Conservation (phyloP, 2,329 filamentous ascomycete genomes). For the Tolypocladium ovalisporum region DNA sequence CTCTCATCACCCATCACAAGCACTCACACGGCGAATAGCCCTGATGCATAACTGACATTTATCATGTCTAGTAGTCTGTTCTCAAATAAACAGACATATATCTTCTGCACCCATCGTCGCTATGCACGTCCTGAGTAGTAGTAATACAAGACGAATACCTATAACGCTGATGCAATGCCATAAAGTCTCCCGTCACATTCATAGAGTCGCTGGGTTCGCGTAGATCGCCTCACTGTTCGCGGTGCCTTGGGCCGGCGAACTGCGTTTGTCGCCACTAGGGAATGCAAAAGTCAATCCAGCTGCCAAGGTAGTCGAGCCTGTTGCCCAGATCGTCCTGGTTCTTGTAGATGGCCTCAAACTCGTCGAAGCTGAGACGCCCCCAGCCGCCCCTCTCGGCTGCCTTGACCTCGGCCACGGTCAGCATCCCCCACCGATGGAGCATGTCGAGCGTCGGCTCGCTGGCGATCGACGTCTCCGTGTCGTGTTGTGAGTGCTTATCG, state of each 20-base stretch:
- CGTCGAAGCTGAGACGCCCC: conserved; percentile 64
- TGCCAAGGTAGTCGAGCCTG: conserved; percentile 69
- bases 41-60: no score
- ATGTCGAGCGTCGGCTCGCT: conserved; percentile 16
- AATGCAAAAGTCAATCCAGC: conserved; percentile 80
- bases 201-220: background rate
- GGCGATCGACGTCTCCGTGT: background rate
- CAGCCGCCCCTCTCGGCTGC: conserved; percentile 64
- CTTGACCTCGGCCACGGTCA: conserved; percentile 58
- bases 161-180: background rate
- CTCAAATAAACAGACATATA: background rate
- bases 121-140: background rate
- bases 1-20: background rate
- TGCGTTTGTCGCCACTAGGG: conserved; percentile 27
- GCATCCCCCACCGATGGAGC: conserved; percentile 37
- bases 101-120: background rate
- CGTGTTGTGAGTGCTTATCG: background rate
- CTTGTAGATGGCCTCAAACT: conserved; percentile 70
- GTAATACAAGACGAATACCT: background rate
- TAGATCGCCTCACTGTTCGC: background rate
- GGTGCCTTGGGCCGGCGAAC: background rate
- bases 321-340: conserved; percentile 51
- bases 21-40: no score
- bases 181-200: background rate
- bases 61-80: background rate